These are phyloP conservation scores for Penicillium malachiteum DNA, from an alignment of 495 filamentous ascomycete species.

Conservation along the genomic window DNA sequence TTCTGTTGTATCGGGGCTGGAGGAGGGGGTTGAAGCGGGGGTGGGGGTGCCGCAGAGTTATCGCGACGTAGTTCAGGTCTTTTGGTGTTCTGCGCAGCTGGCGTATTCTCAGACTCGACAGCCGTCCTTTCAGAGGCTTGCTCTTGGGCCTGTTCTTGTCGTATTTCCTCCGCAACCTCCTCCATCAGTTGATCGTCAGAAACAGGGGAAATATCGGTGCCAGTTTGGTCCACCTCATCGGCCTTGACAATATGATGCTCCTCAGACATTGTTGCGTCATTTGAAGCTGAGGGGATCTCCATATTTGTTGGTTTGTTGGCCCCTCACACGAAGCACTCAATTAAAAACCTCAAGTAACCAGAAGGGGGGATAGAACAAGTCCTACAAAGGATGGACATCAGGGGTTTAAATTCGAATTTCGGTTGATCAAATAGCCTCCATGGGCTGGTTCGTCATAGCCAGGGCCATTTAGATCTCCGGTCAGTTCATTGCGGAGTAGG, in stretches of 20 bases:
- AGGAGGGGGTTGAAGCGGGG: slow-evolving; percentile 58
- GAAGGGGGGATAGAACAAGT: too few relatives aligned
- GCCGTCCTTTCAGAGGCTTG: slow-evolving; percentile 26
- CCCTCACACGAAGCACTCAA: slow-evolving; percentile 5
- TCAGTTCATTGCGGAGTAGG: neutral
- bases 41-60: slow-evolving; percentile 50
- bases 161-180: slow-evolving; percentile 49
- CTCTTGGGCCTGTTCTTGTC: slow-evolving; percentile 33
- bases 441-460: too few relatives aligned
- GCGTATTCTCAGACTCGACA: slow-evolving; percentile 7
- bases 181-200: slow-evolving; percentile 49
- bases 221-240: slow-evolving; percentile 55
- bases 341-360: too few relatives aligned
- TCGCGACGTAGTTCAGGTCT: slow-evolving; percentile 60
- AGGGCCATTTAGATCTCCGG: too few relatives aligned
- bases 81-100: slow-evolving; percentile 22
- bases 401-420: too few relatives aligned
- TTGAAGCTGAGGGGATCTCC: slow-evolving; percentile 27
- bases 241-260: slow-evolving; percentile 52
- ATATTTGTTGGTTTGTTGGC: slow-evolving; percentile 17
- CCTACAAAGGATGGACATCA: too few relatives aligned
- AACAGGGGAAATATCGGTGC: slow-evolving; percentile 52
- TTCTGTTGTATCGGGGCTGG: slow-evolving; percentile 51
- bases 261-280: slow-evolving; percentile 21
- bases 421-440: too few relatives aligned